phyloP scores from a whole-genome alignment of 2,329 filamentous ascomycete genomes.

The Curvularia sp. region DNA sequence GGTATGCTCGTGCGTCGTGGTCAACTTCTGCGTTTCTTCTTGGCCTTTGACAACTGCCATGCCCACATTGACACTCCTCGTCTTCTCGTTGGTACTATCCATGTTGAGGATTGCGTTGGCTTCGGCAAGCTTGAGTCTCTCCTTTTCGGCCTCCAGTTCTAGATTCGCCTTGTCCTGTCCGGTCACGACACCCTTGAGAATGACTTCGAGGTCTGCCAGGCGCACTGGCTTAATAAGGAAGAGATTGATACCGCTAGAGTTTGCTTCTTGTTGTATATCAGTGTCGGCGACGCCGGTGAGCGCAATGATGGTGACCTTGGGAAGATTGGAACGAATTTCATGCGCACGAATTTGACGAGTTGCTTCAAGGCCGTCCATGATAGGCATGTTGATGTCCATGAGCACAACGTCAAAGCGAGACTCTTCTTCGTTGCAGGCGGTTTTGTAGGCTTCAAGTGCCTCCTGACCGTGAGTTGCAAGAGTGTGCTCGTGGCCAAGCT shows the following conservation, averaged over 20 bases:
- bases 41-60: constrained; percentile 11
- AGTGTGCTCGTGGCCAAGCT: constrained; percentile 42
- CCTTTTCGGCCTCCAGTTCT: constrained; percentile 22
- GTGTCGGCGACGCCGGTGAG: constrained; percentile 61
- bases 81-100: constrained; percentile 4
- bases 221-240: constrained; percentile 63
- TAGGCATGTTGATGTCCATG: constrained; percentile 50
- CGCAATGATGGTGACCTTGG: constrained; percentile 58
- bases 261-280: constrained; percentile 59
- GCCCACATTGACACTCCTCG: constrained; percentile 11
- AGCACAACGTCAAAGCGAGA: constrained; percentile 41
- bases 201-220: constrained; percentile 53
- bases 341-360: constrained; percentile 53
- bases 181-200: constrained; percentile 46
- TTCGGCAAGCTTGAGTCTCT: constrained; percentile 12
- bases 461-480: constrained; percentile 49
- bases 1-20: constrained; percentile 8
- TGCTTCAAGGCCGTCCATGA: constrained; percentile 52
- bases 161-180: constrained; percentile 37
- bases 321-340: constrained; percentile 53
- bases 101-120: constrained; percentile 10
- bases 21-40: constrained; percentile 5
- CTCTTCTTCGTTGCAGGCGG: constrained; percentile 15
- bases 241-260: constrained; percentile 61
- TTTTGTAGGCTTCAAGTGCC: constrained; percentile 44